Evolutionary conservation across 768 basidiomycete genomes (phyloP), one percentile per base, ranked within the genome.

Genomic region (Mycena galericulata): DNA sequence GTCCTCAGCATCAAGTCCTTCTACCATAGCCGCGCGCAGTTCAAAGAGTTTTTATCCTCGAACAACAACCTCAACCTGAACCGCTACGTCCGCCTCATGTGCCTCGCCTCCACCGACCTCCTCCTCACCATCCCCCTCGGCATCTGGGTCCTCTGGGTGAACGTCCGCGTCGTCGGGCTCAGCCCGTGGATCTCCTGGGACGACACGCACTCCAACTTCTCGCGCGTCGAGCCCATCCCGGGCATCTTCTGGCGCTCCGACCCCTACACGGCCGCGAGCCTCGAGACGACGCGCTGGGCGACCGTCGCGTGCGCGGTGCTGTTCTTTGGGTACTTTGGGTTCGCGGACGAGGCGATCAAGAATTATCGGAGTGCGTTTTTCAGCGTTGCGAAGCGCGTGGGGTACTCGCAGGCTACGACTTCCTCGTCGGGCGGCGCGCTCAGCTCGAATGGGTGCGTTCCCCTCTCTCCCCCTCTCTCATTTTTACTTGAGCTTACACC

Each of bases 251-350:
- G 89, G 88, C 80, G 79, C 45, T 15, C 61, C 22, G 67, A 78
- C 65, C 61, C 62, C 11, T 62, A 67, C 22, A 66, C 29, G 5
- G 76, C 75, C 2, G 32, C 66, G 11, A 70, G 75, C 1, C 63
- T 85, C 26, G 87, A 89, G 72, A 51, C 86, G 38, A 80, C 76
- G 7, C 84, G 89, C 56, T 89, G 88, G 88, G 58, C 80, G 26
- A 71, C 80, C 20, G 68, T 87, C 10, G 68, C 83, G 36, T 86
- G 84, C 69, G 85, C 88, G 4, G 76, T 90, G 65, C 17, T 86
- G 46, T 92, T 92, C 80, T 92, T 92, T 73, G 76, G 75, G n/a
- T 87, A 89, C 81, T 92, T 92, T 73, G 90, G 90, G 2, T 86
- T 90, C 57, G 87, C 86, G 12, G 83, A 85, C 27, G 91, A 91